A percentile compares a stretch with the other conserved stretches of the same genome.
Conservation (phyloP, 2,329 filamentous ascomycete species). For the Fusarium siculi region DNA sequence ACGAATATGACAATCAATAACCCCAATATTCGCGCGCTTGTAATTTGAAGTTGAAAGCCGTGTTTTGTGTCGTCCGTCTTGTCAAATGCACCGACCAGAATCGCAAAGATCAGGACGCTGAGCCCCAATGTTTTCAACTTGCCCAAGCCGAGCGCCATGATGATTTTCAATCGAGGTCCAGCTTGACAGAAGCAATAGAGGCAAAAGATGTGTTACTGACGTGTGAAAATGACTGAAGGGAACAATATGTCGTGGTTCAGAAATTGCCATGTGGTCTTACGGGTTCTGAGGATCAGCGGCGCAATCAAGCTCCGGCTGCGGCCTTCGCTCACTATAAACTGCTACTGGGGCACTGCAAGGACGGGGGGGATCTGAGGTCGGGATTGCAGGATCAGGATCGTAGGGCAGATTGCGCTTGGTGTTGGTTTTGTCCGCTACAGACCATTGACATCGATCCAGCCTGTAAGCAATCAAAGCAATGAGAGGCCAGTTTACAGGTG, state of each 20-base stretch:
- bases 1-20: background rate
- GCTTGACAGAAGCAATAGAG: accelerated
- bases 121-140: background rate
- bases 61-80: background rate
- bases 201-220: too few relatives aligned
- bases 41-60: background rate
- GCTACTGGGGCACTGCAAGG: accelerated
- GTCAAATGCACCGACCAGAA: background rate
- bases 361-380: background rate
- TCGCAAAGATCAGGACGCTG: background rate
- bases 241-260: background rate
- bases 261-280: background rate
- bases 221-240: background rate
- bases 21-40: background rate
- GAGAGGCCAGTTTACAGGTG: accelerated
- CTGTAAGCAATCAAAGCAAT: background rate
- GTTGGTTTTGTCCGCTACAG: background rate
- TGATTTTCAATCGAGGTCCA: accelerated
- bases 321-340: background rate
- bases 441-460: background rate
- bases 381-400: background rate
- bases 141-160: background rate
- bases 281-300: background rate
- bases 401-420: background rate
- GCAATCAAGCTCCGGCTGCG: background rate